Evolutionary conservation across 2,329 filamentous ascomycete species (phyloP).

Genomic region (Scleromitrula shiraiana): DNA sequence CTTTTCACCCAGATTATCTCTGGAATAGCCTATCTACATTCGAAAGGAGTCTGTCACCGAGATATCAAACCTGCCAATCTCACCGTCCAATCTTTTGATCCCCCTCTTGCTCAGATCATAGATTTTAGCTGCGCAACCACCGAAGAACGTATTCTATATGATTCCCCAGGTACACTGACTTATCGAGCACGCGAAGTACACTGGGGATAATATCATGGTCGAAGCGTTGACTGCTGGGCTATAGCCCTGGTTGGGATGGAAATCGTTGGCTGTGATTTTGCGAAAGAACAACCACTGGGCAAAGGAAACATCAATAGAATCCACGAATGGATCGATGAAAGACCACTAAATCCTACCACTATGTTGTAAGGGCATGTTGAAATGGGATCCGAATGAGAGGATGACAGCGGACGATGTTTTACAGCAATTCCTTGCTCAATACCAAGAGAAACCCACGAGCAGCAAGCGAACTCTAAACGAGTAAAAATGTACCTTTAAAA

Average conservation of each 20-base stretch:
- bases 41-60: constrained; percentile 15
- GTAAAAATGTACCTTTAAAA: too few species aligned
- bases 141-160: constrained; percentile 13
- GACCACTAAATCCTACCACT: constrained; percentile 2
- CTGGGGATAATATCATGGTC: constrained; percentile 11
- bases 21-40: constrained; percentile 17
- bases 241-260: constrained; percentile 12
- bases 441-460: constrained; percentile 4
- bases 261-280: constrained; percentile 3
- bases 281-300: background rate
- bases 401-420: constrained; percentile 6
- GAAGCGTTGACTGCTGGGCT: constrained; percentile 17
- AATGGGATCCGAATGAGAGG: constrained; percentile 1
- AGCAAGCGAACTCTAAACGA: background rate
- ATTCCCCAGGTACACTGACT: constrained; percentile 17
- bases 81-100: constrained; percentile 17
- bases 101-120: constrained; percentile 17
- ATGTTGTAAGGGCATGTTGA: constrained; percentile 10
- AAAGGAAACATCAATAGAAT: background rate
- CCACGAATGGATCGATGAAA: constrained; percentile 4
- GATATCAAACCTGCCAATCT: constrained; percentile 17
- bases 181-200: constrained; percentile 19
- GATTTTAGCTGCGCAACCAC: constrained; percentile 20
- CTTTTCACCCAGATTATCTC: constrained; percentile 18
- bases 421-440: background rate